Evolutionary conservation across 148 eudicot species (phyloP).

Genomic region (Spergularia marina): DNA sequence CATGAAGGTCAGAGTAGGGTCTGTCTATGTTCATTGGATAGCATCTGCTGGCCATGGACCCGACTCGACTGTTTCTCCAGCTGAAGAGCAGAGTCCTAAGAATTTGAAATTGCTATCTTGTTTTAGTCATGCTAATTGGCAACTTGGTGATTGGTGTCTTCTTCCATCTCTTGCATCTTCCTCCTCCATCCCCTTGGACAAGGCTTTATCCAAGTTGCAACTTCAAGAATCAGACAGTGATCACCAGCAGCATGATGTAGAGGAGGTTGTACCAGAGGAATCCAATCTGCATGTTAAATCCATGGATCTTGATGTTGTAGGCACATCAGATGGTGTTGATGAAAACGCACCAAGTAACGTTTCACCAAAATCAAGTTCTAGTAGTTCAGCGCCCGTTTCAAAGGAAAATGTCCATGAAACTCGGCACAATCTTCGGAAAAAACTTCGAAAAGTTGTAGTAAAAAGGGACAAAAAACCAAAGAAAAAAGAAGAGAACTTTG

Average conservation of each 20-base stretch:
- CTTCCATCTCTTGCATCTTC: constrained; percentile 47
- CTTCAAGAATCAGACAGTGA: constrained; percentile 40
- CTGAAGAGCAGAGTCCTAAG: constrained; percentile 91
- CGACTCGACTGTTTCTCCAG: constrained; percentile 74
- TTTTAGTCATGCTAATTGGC: constrained; percentile 89
- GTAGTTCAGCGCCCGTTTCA: constrained; percentile 50
- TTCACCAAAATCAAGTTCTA: constrained; percentile 43
- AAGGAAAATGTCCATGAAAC: constrained; percentile 61
- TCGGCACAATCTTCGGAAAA: constrained; percentile 85
- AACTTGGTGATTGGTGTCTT: constrained; percentile 94
- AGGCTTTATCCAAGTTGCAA: constrained; percentile 43
- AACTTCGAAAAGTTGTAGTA: constrained; percentile 79
- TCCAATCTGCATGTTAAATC: constrained; percentile 38
- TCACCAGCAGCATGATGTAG: constrained; percentile 37
- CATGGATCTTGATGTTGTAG: constrained; percentile 41
- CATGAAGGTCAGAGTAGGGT: constrained; percentile 72
- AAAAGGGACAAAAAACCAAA: constrained; percentile 76
- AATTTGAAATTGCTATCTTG: constrained; percentile 77
- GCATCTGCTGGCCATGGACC: constrained; percentile 97
- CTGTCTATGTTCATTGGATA: constrained; percentile 87
- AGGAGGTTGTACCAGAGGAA: constrained; percentile 43
- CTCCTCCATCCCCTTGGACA: constrained; percentile 41
- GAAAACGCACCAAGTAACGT: constrained; percentile 34
- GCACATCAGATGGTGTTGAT: constrained; percentile 29
- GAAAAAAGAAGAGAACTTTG: constrained; percentile 80